phyloP scores from a whole-genome alignment of 208 protist genomes.

The Wallacemonas sp. region DNA sequence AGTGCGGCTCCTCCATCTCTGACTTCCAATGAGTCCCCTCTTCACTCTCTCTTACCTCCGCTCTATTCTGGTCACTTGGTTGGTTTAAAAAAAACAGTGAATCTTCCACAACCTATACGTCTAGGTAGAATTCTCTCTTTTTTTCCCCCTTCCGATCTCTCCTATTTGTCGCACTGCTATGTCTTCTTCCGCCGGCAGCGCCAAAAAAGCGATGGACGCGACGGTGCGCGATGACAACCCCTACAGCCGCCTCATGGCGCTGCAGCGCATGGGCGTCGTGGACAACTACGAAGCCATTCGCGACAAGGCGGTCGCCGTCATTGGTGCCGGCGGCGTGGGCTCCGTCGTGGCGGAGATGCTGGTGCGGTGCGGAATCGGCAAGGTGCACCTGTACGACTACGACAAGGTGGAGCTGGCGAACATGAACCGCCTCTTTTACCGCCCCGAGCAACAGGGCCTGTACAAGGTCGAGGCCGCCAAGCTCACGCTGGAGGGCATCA shows the following conservation, averaged over 20 bases:
- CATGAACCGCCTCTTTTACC: slow-evolving; percentile 98
- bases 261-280: slow-evolving; percentile 98
- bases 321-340: slow-evolving; percentile 96
- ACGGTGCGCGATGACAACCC: slow-evolving; percentile 94
- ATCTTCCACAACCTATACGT: too few species aligned
- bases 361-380: slow-evolving; percentile 96
- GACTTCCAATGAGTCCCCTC: too few species aligned
- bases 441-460: slow-evolving; percentile 95
- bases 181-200: not conserved
- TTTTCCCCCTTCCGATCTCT: too few species aligned
- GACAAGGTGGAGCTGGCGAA: slow-evolving; percentile 98
- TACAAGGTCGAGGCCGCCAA: slow-evolving; percentile 93
- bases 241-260: slow-evolving; percentile 95
- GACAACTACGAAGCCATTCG: slow-evolving; percentile 96
- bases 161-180: not conserved
- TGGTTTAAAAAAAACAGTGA: too few species aligned
- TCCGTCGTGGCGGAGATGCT: slow-evolving; percentile 98
- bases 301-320: slow-evolving; percentile 88
- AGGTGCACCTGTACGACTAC: slow-evolving; percentile 98
- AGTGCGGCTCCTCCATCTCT: too few species aligned
- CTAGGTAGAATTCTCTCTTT: too few species aligned
- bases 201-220: slow-evolving; percentile 63
- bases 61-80: too few species aligned
- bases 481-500: slow-evolving; percentile 91
- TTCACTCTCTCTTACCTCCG: too few species aligned